Percentiles rank a stretch among this genome's conserved stretches.
phyloP scores from a whole-genome alignment of 495 filamentous ascomycete species.

The Penicillium manginii region DNA sequence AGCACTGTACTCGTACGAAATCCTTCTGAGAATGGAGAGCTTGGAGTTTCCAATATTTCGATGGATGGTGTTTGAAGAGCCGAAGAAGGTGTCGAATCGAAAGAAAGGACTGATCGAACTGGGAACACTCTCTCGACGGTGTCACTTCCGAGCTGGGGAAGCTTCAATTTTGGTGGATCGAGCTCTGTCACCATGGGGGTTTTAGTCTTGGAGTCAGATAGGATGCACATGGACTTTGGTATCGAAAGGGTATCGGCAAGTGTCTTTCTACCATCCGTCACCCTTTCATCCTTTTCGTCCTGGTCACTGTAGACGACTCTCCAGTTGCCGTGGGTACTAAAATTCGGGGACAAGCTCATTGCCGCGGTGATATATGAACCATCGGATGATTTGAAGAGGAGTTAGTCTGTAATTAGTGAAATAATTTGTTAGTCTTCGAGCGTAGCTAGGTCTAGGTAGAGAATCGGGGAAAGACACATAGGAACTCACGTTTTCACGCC shows the following conservation, averaged over 20 bases:
- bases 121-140: slow-evolving; percentile 31
- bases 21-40: slow-evolving; percentile 23
- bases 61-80: slow-evolving; percentile 28
- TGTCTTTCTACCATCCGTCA: slow-evolving; percentile 5
- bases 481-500: no score
- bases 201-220: slow-evolving; percentile 29
- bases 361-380: not conserved
- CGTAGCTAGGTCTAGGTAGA: no score
- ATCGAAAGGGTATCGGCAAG: slow-evolving; percentile 18
- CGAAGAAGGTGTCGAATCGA: slow-evolving; percentile 31
- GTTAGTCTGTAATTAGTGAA: not conserved
- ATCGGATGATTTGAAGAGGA: not conserved
- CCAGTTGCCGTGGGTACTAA: slow-evolving; percentile 20
- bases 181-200: slow-evolving; percentile 24
- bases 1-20: not conserved
- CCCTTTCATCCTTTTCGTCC: slow-evolving; percentile 11
- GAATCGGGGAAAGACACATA: no score
- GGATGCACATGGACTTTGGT: slow-evolving; percentile 28
- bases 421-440: not conserved
- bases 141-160: slow-evolving; percentile 26
- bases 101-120: slow-evolving; percentile 29
- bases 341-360: slow-evolving; percentile 11
- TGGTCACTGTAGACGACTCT: slow-evolving; percentile 20
- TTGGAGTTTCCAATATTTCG: slow-evolving; percentile 26
- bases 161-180: slow-evolving; percentile 20